Conservation (phyloP, 495 filamentous ascomycete species). For the Poronia punctata region DNA sequence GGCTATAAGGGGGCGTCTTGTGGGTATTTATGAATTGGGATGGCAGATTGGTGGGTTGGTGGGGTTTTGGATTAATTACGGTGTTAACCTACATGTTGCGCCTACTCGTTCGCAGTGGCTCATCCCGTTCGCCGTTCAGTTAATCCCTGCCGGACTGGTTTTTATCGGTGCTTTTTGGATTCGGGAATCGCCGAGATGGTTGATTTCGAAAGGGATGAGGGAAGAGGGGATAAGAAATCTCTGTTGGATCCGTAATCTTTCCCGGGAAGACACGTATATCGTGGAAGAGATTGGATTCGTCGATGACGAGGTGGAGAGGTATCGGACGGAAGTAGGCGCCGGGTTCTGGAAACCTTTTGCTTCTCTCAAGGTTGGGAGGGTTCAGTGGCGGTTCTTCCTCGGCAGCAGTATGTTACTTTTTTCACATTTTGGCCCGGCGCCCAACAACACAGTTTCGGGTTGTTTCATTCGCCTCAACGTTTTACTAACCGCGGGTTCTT, state of each 20-base stretch:
- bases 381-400: constrained; percentile 59
- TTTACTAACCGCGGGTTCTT: neutral
- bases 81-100: constrained; percentile 38
- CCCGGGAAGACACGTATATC: constrained; percentile 6
- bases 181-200: constrained; percentile 44
- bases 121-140: constrained; percentile 51
- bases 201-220: constrained; percentile 27
- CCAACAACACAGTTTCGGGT: too few species aligned
- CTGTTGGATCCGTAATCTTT: constrained; percentile 10
- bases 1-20: constrained; percentile 46
- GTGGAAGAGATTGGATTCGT: constrained; percentile 32
- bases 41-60: constrained; percentile 64
- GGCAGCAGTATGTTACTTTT: constrained; percentile 39
- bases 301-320: constrained; percentile 37
- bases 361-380: constrained; percentile 39
- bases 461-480: too few species aligned
- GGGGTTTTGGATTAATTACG: constrained; percentile 47
- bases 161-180: constrained; percentile 48
- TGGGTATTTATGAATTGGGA: constrained; percentile 63
- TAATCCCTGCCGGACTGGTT: constrained; percentile 54
- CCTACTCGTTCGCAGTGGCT: constrained; percentile 42
- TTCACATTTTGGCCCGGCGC: too few species aligned
- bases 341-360: constrained; percentile 66
- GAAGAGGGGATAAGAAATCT: constrained; percentile 7
- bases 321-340: constrained; percentile 46